Evolutionary conservation across 1,284 basidiomycete species (phyloP), one percentile per base, ranked within the genome.

Genomic region (Pseudozyma tsukubaensis): DNA sequence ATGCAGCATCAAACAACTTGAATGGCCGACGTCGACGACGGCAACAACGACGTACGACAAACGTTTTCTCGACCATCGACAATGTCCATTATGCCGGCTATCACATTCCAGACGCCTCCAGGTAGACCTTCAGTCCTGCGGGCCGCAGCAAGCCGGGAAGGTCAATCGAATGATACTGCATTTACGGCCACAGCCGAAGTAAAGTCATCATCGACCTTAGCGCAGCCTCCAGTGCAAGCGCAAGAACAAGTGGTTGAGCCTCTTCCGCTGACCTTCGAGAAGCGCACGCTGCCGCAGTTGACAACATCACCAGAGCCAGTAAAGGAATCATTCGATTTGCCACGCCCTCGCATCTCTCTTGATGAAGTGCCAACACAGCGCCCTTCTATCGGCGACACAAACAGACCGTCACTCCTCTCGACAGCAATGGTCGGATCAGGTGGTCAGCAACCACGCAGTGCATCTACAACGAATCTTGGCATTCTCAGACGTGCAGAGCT

Each of bases 51-150:
- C 24, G 24, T 6, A 29, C 24, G 24, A 29, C 24, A 29, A 6
- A n/a, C n/a, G n/a, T n/a, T n/a, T 29, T 6, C 24, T 29, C 24
- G 24, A 3, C 24, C 24, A 29, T 29, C 24, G 24, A 29, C 24
- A 29, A 3, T 29, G 24, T 3, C 24, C 37, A 65, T 8, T 8
- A 73, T 73, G 71, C 61, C 64, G 29, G 43, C 58, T 37, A 64
- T 73, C 58, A 65, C 65, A 4, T 73, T 73, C 19, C 24, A 56
- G 37, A 73, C 71, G 16, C 71, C 71, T 54, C 71, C 71, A 1
- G 51, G 55, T 42, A 50, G 66, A 18, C 61, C 65, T 14, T 69
- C 71, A 16, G 52, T 59, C 13, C 50, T 65, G 21, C 52, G 60
- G 1, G 42, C 47, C 34, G 21, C 53, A 14, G 42, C 58, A 2